These are phyloP conservation scores for Fusarium anthophilum DNA, from an alignment of 2,329 filamentous ascomycete species.

Conservation along the genomic window DNA sequence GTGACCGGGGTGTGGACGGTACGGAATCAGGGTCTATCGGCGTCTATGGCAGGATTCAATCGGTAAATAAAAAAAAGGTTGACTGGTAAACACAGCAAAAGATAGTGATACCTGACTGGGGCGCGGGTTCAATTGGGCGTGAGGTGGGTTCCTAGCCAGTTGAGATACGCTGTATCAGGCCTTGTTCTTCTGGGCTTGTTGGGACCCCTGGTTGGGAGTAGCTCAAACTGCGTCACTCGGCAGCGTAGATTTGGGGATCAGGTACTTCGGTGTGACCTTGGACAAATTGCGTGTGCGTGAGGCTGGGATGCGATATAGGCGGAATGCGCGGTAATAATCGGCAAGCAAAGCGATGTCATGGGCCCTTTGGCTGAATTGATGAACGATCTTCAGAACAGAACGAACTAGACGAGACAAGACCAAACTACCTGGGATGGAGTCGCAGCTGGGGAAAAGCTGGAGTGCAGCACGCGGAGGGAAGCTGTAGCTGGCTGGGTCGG, in stretches of 20 bases:
- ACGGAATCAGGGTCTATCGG: slow-evolving; percentile 36
- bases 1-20: slow-evolving; percentile 40
- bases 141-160: slow-evolving; percentile 28
- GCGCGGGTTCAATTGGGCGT: slow-evolving; percentile 25
- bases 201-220: slow-evolving; percentile 33
- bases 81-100: slow-evolving; percentile 15
- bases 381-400: slow-evolving; percentile 18
- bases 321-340: slow-evolving; percentile 25
- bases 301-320: slow-evolving; percentile 20
- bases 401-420: slow-evolving; percentile 8
- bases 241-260: slow-evolving; percentile 30
- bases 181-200: slow-evolving; percentile 20
- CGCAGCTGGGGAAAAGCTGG: slow-evolving; percentile 30
- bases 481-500: slow-evolving; percentile 23
- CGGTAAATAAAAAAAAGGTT: neutral
- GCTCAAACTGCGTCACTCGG: slow-evolving; percentile 36
- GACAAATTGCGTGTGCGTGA: slow-evolving; percentile 18
- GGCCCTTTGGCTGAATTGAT: slow-evolving; percentile 5
- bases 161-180: slow-evolving; percentile 16
- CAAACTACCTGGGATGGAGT: slow-evolving; percentile 6
- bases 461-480: slow-evolving; percentile 26
- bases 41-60: slow-evolving; percentile 23
- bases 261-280: slow-evolving; percentile 40
- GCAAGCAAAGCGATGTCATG: slow-evolving; percentile 9
- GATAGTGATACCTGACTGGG: slow-evolving; percentile 26